Evolutionary conservation across 2,329 filamentous ascomycete species (phyloP).

Genomic region (Cercospora sp.): DNA sequence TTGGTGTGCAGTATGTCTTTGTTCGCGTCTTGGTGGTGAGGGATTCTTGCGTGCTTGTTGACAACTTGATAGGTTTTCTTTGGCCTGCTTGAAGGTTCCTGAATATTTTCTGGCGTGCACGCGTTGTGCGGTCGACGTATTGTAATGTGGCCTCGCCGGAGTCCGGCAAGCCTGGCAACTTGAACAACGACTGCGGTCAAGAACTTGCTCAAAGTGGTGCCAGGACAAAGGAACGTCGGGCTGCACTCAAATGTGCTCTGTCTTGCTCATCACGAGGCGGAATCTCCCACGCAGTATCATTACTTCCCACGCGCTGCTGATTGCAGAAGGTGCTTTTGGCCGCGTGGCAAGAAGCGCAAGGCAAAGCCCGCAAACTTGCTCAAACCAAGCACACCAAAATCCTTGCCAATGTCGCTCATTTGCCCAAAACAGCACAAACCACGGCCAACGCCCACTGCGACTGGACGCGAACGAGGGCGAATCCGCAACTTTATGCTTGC

Average conservation of each 20-base stretch:
- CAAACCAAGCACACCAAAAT: constrained; percentile 2
- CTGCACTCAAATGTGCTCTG: constrained; percentile 18
- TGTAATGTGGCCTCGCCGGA: not conserved
- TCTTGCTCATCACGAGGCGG: not conserved
- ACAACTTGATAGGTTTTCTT: not conserved
- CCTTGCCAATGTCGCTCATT: not conserved
- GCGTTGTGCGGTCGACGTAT: not conserved
- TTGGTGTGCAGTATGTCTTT: not conserved
- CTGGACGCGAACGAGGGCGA: not conserved
- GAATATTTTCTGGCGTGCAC: not conserved
- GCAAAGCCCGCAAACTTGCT: constrained; percentile 18
- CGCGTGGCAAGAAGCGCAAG: constrained; percentile 1
- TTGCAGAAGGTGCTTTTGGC: not conserved
- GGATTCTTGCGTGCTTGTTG: not conserved
- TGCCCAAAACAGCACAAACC: not conserved
- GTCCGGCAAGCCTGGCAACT: not conserved
- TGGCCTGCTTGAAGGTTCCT: not conserved
- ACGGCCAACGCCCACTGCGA: not conserved
- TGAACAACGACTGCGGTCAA: not conserved
- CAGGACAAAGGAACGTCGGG: not conserved
- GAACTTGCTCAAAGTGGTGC: constrained; percentile 11
- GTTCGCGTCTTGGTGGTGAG: not conserved
- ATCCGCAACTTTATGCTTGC: not conserved
- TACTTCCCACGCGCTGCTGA: not conserved
- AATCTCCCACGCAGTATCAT: not conserved